phyloP scores from a whole-genome alignment of 441 rosid species.

The Syzygium syzygioides region DNA sequence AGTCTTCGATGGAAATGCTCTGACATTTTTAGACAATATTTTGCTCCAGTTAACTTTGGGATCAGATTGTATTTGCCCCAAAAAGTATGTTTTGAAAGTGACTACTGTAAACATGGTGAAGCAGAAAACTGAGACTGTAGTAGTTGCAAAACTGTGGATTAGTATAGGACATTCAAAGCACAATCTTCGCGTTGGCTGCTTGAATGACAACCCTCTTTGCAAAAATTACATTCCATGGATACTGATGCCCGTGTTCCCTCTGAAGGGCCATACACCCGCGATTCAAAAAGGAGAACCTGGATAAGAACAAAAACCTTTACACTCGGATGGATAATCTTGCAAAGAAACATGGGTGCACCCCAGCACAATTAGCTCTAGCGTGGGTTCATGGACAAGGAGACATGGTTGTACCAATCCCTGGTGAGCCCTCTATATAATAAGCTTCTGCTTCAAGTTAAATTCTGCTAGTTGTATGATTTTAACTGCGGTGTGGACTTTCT shows the following conservation, averaged over 20 bases:
- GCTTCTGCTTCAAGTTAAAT: not conserved
- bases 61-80: not conserved
- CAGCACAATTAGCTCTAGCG: constrained; percentile 43
- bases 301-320: constrained; percentile 37
- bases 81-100: not conserved
- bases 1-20: not conserved
- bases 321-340: constrained; percentile 21
- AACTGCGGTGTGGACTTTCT: not conserved
- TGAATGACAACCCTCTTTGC: not conserved
- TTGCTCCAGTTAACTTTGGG: not conserved
- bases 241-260: not conserved
- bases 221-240: not conserved
- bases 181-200: not conserved
- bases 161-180: not conserved
- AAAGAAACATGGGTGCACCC: constrained; percentile 25
- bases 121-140: not conserved
- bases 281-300: constrained; percentile 28
- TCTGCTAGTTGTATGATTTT: not conserved
- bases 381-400: constrained; percentile 44
- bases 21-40: not conserved
- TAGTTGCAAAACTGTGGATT: not conserved
- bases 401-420: constrained; percentile 45
- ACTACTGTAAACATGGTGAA: not conserved
- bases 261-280: constrained; percentile 27
- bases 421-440: constrained; percentile 16